Evolutionary conservation across 441 rosid species (phyloP), one percentile per base, ranked within the genome.

Genomic region (Euphorbia celastroides): DNA sequence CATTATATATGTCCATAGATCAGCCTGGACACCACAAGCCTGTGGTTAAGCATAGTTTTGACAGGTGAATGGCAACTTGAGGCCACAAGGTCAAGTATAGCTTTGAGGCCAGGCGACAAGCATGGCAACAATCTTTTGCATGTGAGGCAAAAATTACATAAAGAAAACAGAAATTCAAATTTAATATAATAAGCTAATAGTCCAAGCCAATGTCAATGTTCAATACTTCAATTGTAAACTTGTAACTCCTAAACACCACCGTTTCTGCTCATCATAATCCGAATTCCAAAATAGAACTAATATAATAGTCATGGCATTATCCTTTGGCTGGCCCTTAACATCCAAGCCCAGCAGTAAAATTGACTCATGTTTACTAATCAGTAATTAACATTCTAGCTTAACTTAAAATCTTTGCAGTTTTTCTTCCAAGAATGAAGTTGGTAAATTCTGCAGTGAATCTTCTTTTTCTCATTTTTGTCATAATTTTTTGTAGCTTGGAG

Each of bases 391-490:
- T 48, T 19, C 61, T 36, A 8, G 41, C 27, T 63, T n/a, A 28
- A 61, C 48, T 14, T 34, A 17, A 20, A 5, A 36, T 25, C 38
- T 57, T 52, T 44, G 13, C 10, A 13, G 25, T 20, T 8, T 20
- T 48, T 14, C 20, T 46, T 50, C 67, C 34, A 32, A 48, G 34
- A 48, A n/a, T 65, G 50, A 32, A 51, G 55, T 65, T 57, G 25
- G 20, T 28, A 41, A 27, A n/a, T 19, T 13, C 48, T 20, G 20
- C 31, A 7, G 22, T 64, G 44, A 63, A 50, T 44, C 66, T 73
- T 55, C 48, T 50, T 36, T 12, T 26, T 28, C 14, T 23, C 46
- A 23, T 38, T 67, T 14, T 19, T 62, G 34, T 55, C 44, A 71
- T 58, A 48, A 13, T 7, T 34, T 30, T 63, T 65, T 34, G 32